Evolutionary conservation across 208 protist genomes (phyloP).

Genomic region (Leishmania arabica): DNA sequence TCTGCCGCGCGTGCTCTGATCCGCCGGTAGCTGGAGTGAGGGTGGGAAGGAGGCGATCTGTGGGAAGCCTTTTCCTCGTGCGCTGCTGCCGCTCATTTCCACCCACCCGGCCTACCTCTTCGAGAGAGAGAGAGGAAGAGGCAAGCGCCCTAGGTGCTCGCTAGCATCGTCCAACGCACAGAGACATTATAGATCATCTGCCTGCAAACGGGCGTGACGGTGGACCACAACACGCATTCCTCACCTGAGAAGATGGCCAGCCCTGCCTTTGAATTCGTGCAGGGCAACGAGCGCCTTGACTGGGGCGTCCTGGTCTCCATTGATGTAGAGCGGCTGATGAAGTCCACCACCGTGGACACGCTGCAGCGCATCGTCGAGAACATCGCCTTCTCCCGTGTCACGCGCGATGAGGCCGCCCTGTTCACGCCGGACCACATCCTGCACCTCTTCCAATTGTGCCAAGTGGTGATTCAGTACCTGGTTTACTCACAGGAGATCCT

Average conservation of each 20-base stretch:
- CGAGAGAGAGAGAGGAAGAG: not conserved
- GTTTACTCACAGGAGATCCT: slow-evolving; percentile 89
- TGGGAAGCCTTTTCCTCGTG: not conserved
- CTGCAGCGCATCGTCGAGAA: slow-evolving; percentile 90
- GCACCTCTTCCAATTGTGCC: slow-evolving; percentile 83
- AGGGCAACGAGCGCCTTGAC: slow-evolving; percentile 87
- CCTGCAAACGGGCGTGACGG: not conserved
- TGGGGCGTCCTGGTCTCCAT: slow-evolving; percentile 90
- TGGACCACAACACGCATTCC: slow-evolving; percentile 12
- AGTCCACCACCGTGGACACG: slow-evolving; percentile 85
- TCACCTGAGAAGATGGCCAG: slow-evolving; percentile 22
- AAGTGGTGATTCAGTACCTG: slow-evolving; percentile 90
- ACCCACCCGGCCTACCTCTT: not conserved
- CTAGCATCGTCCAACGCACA: not conserved
- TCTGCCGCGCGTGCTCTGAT: not conserved
- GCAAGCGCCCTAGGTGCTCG: not conserved
- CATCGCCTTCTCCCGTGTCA: slow-evolving; percentile 85
- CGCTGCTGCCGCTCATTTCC: not conserved
- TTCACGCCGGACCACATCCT: slow-evolving; percentile 86
- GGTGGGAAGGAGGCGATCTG: not conserved
- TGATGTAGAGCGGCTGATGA: slow-evolving; percentile 77
- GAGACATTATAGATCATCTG: not conserved
- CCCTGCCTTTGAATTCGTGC: slow-evolving; percentile 71
- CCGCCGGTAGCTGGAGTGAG: not conserved
- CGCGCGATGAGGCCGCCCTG: slow-evolving; percentile 85